Conservation (phyloP, 306 rosid species). For the Prunus davidiana region DNA sequence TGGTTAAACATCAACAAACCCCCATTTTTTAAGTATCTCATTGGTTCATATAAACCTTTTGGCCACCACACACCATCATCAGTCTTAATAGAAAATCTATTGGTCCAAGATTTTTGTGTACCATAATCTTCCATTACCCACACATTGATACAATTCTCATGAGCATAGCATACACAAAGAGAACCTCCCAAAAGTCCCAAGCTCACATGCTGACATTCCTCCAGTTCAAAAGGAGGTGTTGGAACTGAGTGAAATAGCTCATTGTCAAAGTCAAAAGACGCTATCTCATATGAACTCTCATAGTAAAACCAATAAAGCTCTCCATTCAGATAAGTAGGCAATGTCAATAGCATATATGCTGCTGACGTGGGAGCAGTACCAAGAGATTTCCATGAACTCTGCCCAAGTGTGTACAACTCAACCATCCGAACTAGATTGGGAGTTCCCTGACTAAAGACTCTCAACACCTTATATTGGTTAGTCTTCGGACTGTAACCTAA, state of each 20-base stretch:
- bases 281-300: neutral
- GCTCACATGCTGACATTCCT: neutral
- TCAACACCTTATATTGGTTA: constrained; percentile 16
- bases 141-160: neutral
- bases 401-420: constrained; percentile 15
- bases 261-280: constrained; percentile 9
- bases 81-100: neutral
- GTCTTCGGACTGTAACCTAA: constrained; percentile 16
- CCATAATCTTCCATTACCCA: constrained; percentile 4
- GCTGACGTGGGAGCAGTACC: too few species aligned
- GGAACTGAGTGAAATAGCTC: constrained; percentile 17
- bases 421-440: neutral
- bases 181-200: constrained; percentile 1
- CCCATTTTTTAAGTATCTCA: neutral
- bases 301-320: constrained; percentile 13
- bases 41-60: constrained; percentile 3
- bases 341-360: neutral
- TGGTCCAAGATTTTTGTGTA: neutral
- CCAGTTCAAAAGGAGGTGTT: neutral
- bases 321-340: constrained; percentile 14
- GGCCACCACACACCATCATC: neutral
- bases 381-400: neutral
- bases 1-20: neutral
- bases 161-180: neutral
- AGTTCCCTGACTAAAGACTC: neutral